Evolutionary conservation across 306 rosid species (phyloP), one percentile per base, ranked within the genome.

Genomic region (Vigna reflexopilosa): DNA sequence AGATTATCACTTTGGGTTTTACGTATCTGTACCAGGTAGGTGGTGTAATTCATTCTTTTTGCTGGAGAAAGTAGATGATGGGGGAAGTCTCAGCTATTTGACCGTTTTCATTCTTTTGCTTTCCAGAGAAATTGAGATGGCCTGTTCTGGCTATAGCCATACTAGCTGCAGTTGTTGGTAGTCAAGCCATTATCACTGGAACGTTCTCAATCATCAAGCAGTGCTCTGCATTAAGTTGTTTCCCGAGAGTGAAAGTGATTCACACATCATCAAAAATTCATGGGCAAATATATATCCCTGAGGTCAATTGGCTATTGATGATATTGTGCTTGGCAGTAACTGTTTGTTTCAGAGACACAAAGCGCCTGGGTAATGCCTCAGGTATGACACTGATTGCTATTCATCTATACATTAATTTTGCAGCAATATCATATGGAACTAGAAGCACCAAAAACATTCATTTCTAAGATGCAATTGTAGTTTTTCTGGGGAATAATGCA

Each of bases 101-200:
- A 67, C 80, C 38, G 63, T 78, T 65, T 63, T 78, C 69, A 38
- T 73, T 64, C 76, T 54, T 82, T 36, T 69, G 7, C 77, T 36
- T 79, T 86, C 49, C 92, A 95, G 99, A 86, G 71, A 84, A 87
- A 32, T 47, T 95, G 75, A 88, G 96, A 83, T 93, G 96, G 97
- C 99, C 99, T 36, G 89, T 95, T 79, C 93, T 95, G 38, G 86
- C 91, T n/a, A 85, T 95, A 81, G 99, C 97, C 57, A 80, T 95
- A 77, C 95, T 95, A 59, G 97, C 97, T 49, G 98, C 99, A 2
- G 93, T 95, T 42, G 99, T 95, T 44, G 99, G 96, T 73, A 95
- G 99, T 86, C 99, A 95, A 77, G 98, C 98, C 80, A 91, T 95
- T 80, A 95, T 95, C 70, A 91, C 98, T 0, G 99, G 98, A 81